Evolutionary conservation across 1,139 yeast species (phyloP).

Genomic region (Pichia cactophila): DNA sequence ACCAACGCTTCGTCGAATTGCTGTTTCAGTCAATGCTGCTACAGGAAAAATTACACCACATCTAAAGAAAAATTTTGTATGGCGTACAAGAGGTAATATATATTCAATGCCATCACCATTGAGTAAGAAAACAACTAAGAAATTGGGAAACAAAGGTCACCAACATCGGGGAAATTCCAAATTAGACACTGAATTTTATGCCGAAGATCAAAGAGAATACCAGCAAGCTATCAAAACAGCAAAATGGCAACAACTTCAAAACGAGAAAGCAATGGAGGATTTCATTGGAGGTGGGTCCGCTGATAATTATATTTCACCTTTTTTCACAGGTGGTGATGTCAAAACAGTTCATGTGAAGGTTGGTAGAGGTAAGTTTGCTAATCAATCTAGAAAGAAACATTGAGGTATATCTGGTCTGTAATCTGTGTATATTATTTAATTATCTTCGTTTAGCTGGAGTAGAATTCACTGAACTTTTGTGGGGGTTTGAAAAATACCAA

Average conservation of each 20-base stretch:
- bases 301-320: conserved; percentile 86
- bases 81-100: conserved; percentile 85
- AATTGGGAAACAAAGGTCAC: conserved; percentile 64
- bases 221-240: conserved; percentile 80
- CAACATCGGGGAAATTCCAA: conserved; percentile 47
- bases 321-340: conserved; percentile 49
- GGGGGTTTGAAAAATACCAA: too few relatives aligned
- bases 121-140: conserved; percentile 54
- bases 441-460: too few relatives aligned
- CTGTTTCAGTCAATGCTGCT: conserved; percentile 71
- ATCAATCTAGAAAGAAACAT: conserved; percentile 40
- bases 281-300: conserved; percentile 96
- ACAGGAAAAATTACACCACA: conserved; percentile 89
- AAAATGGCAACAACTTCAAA: conserved; percentile 78
- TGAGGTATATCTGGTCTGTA: neutral
- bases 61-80: conserved; percentile 82
- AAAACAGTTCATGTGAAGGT: conserved; percentile 67
- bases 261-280: conserved; percentile 75
- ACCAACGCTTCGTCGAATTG: conserved; percentile 79
- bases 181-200: conserved; percentile 51
- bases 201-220: conserved; percentile 95
- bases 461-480: too few relatives aligned
- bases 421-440: neutral
- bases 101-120: conserved; percentile 72
- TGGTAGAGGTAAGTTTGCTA: conserved; percentile 77